Evolutionary conservation across 1,139 yeast genomes (phyloP).

Genomic region (Hyphopichia fennica): DNA sequence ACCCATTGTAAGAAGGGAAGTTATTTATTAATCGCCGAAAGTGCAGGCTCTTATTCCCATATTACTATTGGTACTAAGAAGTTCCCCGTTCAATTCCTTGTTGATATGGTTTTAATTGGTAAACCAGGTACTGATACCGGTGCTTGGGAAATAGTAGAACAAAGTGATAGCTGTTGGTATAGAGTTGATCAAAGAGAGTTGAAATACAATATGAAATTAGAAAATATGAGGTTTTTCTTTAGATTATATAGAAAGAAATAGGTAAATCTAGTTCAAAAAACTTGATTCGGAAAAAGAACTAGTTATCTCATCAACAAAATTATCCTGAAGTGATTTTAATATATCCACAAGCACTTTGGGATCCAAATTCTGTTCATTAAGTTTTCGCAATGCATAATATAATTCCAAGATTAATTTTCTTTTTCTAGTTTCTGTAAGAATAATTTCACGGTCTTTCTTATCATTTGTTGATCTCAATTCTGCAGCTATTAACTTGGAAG

Average conservation of each 20-base stretch:
- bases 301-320: constrained; percentile 13
- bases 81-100: constrained; percentile 79
- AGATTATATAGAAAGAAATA: constrained; percentile 62
- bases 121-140: constrained; percentile 50
- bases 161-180: constrained; percentile 82
- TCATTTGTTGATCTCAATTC: constrained; percentile 6
- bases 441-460: neutral
- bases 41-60: constrained; percentile 89
- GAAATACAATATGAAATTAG: constrained; percentile 69
- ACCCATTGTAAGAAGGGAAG: constrained; percentile 53
- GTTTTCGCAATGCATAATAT: constrained; percentile 11
- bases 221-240: constrained; percentile 84
- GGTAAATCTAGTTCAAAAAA: neutral
- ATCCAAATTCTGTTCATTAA: constrained; percentile 3
- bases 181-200: constrained; percentile 56
- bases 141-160: constrained; percentile 64
- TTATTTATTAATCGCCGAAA: constrained; percentile 68
- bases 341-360: neutral
- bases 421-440: constrained; percentile 6
- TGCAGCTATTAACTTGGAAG: constrained; percentile 22
- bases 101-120: constrained; percentile 71
- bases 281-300: neutral
- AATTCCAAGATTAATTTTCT: constrained; percentile 12
- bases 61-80: constrained; percentile 71
- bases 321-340: constrained; percentile 7